Percentiles rank a stretch among this genome's conserved stretches.
phyloP scores from a whole-genome alignment of 208 protist species.

The Leishmania lainsoni region DNA sequence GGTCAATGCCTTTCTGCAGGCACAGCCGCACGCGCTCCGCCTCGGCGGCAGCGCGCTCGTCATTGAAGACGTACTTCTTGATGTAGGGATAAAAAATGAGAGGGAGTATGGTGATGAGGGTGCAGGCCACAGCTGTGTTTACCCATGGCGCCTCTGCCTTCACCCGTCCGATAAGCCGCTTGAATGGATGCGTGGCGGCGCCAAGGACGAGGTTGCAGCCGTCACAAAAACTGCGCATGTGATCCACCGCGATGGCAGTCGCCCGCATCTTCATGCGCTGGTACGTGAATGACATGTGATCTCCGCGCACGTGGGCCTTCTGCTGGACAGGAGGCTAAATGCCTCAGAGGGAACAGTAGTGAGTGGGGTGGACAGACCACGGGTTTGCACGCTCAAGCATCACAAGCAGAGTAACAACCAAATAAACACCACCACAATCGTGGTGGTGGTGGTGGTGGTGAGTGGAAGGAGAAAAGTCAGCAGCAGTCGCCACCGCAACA shows the following conservation, averaged over 20 bases:
- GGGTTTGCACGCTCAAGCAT: no score
- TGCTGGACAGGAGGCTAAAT: background rate
- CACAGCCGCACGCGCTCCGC: constrained; percentile 88
- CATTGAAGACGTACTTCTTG: constrained; percentile 60
- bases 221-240: constrained; percentile 70
- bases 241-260: constrained; percentile 57
- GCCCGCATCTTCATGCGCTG: constrained; percentile 76
- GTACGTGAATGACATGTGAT: constrained; percentile 71
- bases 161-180: constrained; percentile 44
- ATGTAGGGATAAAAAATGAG: constrained; percentile 67
- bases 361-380: background rate
- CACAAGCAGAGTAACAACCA: background rate
- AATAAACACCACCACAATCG: background rate
- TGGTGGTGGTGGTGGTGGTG: background rate
- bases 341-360: background rate
- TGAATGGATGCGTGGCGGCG: constrained; percentile 45
- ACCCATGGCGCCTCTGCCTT: constrained; percentile 81
- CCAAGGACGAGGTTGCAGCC: constrained; percentile 57
- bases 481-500: background rate
- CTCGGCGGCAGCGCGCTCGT: constrained; percentile 55
- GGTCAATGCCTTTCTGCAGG: constrained; percentile 91
- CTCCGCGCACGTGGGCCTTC: background rate
- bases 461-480: background rate
- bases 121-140: constrained; percentile 47
- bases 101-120: constrained; percentile 50